Percentiles rank a stretch among this genome's conserved stretches.
phyloP scores from a whole-genome alignment of 2,329 filamentous ascomycete species.

The Escovopsis sp. region DNA sequence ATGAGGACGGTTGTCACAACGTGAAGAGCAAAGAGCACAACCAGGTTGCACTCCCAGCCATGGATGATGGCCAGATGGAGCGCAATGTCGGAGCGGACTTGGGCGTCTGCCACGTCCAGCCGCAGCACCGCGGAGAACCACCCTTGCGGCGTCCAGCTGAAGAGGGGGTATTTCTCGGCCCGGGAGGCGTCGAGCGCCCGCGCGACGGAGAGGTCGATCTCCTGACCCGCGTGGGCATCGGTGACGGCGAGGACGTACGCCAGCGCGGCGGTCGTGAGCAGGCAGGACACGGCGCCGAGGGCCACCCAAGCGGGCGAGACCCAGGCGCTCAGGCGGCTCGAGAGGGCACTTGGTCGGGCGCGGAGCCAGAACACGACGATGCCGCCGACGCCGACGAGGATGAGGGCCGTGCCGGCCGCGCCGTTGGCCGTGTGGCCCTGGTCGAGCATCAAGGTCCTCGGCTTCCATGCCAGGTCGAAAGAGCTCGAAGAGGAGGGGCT shows the following conservation, averaged over 20 bases:
- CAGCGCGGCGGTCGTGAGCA: constrained; percentile 11
- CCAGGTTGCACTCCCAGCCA: constrained; percentile 16
- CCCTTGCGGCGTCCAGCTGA: constrained; percentile 15
- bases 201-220: constrained; percentile 6
- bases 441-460: constrained; percentile 12
- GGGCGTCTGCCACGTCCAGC: constrained; percentile 8
- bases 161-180: constrained; percentile 9
- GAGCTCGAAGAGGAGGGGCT: too few relatives aligned
- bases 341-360: constrained; percentile 4
- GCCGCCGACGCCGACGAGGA: constrained; percentile 14
- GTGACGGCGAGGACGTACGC: constrained; percentile 16
- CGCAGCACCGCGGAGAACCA: constrained; percentile 14
- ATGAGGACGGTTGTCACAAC: constrained; percentile 12
- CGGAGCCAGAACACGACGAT: constrained; percentile 11
- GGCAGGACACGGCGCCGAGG: constrained; percentile 10
- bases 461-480: constrained; percentile 9
- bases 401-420: constrained; percentile 14
- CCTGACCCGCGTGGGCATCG: constrained; percentile 11
- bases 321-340: constrained; percentile 5
- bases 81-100: constrained; percentile 9
- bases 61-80: constrained; percentile 12
- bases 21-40: constrained; percentile 15
- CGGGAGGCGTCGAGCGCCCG: constrained; percentile 1
- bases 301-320: constrained; percentile 13
- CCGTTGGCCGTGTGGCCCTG: constrained; percentile 17